Percentiles rank a stretch among this genome's conserved stretches.
Conservation (phyloP, 2,329 filamentous ascomycete genomes). For the Didymella sp. region DNA sequence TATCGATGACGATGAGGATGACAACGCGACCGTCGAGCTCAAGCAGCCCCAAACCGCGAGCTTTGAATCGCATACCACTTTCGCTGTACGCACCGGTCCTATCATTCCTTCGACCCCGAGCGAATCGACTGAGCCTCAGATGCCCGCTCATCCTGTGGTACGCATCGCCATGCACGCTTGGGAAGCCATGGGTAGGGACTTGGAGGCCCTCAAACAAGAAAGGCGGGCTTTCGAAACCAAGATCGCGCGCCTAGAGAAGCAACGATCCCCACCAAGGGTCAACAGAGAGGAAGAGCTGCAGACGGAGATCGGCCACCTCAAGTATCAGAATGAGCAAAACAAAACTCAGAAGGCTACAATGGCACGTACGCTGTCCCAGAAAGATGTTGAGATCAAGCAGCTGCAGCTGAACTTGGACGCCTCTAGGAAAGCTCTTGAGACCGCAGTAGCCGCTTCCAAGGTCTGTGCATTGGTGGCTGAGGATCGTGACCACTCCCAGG, state of each 20-base stretch:
- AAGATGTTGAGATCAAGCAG: constrained; percentile 25
- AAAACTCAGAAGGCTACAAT: constrained; percentile 28
- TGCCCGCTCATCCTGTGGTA: constrained; percentile 4
- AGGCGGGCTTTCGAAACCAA: constrained; percentile 16
- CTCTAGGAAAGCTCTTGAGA: constrained; percentile 4
- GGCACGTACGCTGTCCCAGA: constrained; percentile 25
- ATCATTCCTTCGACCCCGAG: constrained; percentile 14
- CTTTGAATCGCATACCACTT: neutral
- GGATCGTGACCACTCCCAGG: constrained; percentile 22
- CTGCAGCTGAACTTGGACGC: constrained; percentile 24
- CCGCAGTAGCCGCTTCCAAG: neutral
- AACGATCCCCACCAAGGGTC: neutral
- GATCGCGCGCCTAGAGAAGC: constrained; percentile 1
- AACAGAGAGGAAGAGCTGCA: neutral
- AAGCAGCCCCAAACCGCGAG: neutral
- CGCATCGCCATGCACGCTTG: constrained; percentile 18
- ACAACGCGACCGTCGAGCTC: neutral
- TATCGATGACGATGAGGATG: constrained; percentile 5
- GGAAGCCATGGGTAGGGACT: constrained; percentile 6
- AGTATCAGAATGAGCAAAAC: constrained; percentile 28
- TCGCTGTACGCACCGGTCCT: neutral
- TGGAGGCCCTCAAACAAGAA: constrained; percentile 6
- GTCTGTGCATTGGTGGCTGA: neutral
- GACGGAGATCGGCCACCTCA: constrained; percentile 22
- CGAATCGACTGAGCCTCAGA: neutral